Evolutionary conservation across 805 yeast genomes (phyloP).

Genomic region (Candida palmyrensis): DNA sequence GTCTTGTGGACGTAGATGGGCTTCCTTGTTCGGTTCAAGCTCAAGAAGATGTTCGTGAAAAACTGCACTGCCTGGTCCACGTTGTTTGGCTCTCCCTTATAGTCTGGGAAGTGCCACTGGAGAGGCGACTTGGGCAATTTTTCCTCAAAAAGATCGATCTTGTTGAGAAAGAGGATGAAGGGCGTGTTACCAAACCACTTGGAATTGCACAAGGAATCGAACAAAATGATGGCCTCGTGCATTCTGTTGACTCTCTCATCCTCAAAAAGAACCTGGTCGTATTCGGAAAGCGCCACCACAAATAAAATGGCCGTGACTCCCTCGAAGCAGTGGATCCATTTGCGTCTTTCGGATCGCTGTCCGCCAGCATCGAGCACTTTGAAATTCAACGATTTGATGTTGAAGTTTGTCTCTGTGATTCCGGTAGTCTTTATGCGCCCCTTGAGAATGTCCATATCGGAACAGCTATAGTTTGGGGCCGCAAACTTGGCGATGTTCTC

Average conservation of each 20-base stretch:
- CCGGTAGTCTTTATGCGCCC: constrained; percentile 97
- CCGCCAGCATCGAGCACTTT: constrained; percentile 95
- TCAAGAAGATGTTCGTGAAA: constrained; percentile 63
- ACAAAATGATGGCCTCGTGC: constrained; percentile 82
- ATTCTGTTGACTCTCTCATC: constrained; percentile 85
- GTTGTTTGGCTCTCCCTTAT: constrained; percentile 56
- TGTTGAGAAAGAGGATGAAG: constrained; percentile 83
- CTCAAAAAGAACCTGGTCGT: constrained; percentile 87
- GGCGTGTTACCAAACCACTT: constrained; percentile 84
- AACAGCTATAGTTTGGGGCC: constrained; percentile 58
- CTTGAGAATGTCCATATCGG: constrained; percentile 77
- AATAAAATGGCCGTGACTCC: constrained; percentile 83
- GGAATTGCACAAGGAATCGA: constrained; percentile 79
- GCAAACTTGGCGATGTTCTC: constrained; percentile 65
- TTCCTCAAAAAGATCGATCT: constrained; percentile 72
- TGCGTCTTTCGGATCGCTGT: constrained; percentile 82
- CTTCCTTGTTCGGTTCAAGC: constrained; percentile 58
- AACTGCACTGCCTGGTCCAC: constrained; percentile 63
- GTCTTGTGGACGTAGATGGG: constrained; percentile 91
- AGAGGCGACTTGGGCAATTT: constrained; percentile 68
- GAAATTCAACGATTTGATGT: constrained; percentile 57
- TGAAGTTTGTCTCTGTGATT: constrained; percentile 79
- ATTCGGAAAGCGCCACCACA: constrained; percentile 86
- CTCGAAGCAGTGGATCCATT: constrained; percentile 94
- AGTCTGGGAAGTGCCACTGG: constrained; percentile 72